Percentiles rank a stretch among this genome's conserved stretches.
These are phyloP conservation scores for Cercospora zeina DNA, from an alignment of 2,329 filamentous ascomycete species.

Conservation along the genomic window DNA sequence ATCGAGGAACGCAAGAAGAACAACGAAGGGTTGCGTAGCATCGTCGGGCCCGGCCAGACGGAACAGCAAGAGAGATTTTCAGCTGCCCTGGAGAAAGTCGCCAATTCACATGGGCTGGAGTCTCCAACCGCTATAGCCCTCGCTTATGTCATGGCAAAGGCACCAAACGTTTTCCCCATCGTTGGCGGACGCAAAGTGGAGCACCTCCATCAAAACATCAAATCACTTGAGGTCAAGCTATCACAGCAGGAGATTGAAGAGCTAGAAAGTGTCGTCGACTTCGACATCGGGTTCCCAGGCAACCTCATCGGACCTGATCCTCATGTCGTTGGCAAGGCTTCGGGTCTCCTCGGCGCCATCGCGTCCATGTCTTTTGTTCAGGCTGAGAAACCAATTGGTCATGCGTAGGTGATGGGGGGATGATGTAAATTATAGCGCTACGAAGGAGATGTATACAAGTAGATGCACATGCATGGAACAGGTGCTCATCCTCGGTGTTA, in stretches of 20 bases:
- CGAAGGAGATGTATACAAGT: not conserved
- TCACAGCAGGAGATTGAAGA: slow-evolving; percentile 63
- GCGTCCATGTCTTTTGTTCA: slow-evolving; percentile 36
- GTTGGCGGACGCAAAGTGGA: slow-evolving; percentile 68
- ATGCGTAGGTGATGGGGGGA: slow-evolving; percentile 28
- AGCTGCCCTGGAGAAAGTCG: slow-evolving; percentile 61
- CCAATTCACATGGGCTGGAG: slow-evolving; percentile 53
- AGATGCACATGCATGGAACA: too few species aligned
- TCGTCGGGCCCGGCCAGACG: slow-evolving; percentile 33
- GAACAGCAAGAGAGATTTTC: slow-evolving; percentile 56
- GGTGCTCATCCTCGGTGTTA: too few species aligned
- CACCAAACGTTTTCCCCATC: slow-evolving; percentile 56
- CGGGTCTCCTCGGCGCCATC: slow-evolving; percentile 31
- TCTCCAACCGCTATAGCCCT: slow-evolving; percentile 49
- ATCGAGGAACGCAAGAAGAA: slow-evolving; percentile 48
- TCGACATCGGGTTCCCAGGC: slow-evolving; percentile 68
- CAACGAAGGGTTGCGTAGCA: slow-evolving; percentile 38
- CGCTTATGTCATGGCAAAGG: slow-evolving; percentile 71
- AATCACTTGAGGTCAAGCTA: slow-evolving; percentile 63
- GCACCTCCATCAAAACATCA: slow-evolving; percentile 69
- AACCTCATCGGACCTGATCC: slow-evolving; percentile 54
- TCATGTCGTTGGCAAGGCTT: slow-evolving; percentile 32
- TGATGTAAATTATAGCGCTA: not conserved
- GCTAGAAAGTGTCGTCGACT: slow-evolving; percentile 62
- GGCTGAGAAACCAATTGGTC: slow-evolving; percentile 37